These are phyloP conservation scores for Cyberlindnera mississippiensis DNA, from an alignment of 805 yeast species.

Conservation along the genomic window DNA sequence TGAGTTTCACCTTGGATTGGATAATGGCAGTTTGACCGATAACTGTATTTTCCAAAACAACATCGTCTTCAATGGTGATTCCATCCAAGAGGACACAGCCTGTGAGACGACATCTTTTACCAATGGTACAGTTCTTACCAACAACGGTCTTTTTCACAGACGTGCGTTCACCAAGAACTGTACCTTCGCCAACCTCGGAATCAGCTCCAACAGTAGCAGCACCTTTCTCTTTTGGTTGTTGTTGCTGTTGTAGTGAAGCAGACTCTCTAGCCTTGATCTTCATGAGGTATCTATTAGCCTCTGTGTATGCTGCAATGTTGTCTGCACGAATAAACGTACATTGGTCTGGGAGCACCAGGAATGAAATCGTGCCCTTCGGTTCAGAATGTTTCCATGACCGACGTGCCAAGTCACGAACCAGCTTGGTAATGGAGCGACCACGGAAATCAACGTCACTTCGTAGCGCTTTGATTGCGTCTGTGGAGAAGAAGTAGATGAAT, in stretches of 20 bases:
- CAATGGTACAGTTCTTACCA: slow-evolving; percentile 71
- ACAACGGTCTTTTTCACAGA: slow-evolving; percentile 83
- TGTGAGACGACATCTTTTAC: slow-evolving; percentile 81
- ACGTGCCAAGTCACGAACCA: slow-evolving; percentile 83
- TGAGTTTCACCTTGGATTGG: slow-evolving; percentile 59
- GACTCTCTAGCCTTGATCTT: slow-evolving; percentile 51
- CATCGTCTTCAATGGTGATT: slow-evolving; percentile 75
- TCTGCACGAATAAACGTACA: slow-evolving; percentile 74
- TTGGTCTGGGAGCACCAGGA: slow-evolving; percentile 66
- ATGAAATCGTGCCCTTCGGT: slow-evolving; percentile 56
- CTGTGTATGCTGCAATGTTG: slow-evolving; percentile 78
- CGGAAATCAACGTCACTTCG: slow-evolving; percentile 30
- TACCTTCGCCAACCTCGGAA: slow-evolving; percentile 65
- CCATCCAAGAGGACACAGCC: slow-evolving; percentile 78
- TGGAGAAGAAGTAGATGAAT: slow-evolving; percentile 62
- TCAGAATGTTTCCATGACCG: slow-evolving; percentile 83
- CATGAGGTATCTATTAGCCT: slow-evolving; percentile 78
- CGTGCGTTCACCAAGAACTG: slow-evolving; percentile 75
- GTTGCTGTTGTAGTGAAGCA: slow-evolving; percentile 10
- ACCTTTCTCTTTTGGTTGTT: slow-evolving; percentile 36
- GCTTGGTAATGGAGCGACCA: slow-evolving; percentile 52
- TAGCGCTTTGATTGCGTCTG: slow-evolving; percentile 49
- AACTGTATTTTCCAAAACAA: slow-evolving; percentile 73
- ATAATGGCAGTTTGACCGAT: slow-evolving; percentile 69
- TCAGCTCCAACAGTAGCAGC: slow-evolving; percentile 85